phyloP scores from a whole-genome alignment of 2,329 filamentous ascomycete species.

The Pestalotiopsis fici region DNA sequence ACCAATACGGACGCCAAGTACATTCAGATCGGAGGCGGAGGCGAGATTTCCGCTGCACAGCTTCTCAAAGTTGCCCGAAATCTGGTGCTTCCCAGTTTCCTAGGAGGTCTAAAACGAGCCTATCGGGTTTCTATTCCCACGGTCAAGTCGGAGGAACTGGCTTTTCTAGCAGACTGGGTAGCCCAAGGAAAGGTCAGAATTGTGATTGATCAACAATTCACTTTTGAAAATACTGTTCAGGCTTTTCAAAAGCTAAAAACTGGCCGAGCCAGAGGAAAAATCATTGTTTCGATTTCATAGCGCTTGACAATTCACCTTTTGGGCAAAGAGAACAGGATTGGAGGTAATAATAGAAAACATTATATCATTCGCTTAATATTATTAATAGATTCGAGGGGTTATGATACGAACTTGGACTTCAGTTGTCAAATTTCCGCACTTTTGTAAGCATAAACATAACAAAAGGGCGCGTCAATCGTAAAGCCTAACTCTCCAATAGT shows the following conservation, averaged over 20 bases:
- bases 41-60: not conserved
- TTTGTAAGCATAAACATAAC: not conserved
- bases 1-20: not conserved
- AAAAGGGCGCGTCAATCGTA: slow-evolving; percentile 23
- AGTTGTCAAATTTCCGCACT: no score
- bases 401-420: no score
- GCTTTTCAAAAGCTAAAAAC: slow-evolving; percentile 30
- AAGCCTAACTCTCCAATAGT: slow-evolving; percentile 27
- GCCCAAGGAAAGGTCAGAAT: not conserved
- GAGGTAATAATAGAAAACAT: no score
- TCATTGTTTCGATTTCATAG: no score
- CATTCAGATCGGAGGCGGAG: not conserved
- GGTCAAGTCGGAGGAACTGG: not conserved
- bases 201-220: slow-evolving; percentile 8
- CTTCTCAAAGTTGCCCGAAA: not conserved
- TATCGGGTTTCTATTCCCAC: slow-evolving; percentile 32
- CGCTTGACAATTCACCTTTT: no score
- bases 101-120: no score
- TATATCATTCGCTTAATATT: no score
- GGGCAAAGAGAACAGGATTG: no score
- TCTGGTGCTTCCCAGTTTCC: not conserved
- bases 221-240: slow-evolving; percentile 52
- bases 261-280: not conserved
- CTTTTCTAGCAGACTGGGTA: not conserved
- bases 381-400: no score